Evolutionary conservation across 2,329 filamentous ascomycete genomes (phyloP).

Genomic region (Fusarium mundagurra): DNA sequence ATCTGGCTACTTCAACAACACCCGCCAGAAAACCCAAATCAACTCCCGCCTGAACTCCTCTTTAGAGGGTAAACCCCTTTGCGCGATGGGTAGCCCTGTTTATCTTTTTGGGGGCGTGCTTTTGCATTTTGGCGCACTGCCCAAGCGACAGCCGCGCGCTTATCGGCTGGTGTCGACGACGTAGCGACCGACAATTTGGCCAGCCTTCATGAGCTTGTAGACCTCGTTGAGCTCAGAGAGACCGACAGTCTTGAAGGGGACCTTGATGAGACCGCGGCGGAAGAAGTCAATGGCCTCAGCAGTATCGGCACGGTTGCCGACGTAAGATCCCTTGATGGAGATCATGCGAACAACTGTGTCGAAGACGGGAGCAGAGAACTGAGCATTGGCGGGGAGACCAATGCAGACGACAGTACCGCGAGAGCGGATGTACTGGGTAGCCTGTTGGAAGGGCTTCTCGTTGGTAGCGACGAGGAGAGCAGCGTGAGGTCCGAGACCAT

Average conservation of each 20-base stretch:
- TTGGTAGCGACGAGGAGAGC: conserved; percentile 86
- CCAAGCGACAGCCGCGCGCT: conserved; percentile 34
- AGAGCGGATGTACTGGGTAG: conserved; percentile 85
- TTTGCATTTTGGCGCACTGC: conserved; percentile 12
- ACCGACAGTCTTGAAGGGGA: conserved; percentile 86
- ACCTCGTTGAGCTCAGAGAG: conserved; percentile 82
- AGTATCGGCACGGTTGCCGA: conserved; percentile 89
- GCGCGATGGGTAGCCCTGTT: conserved; percentile 34
- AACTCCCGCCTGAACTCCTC: conserved; percentile 44
- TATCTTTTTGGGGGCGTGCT: conserved; percentile 17
- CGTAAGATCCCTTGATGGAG: conserved; percentile 90
- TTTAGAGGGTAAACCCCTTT: conserved; percentile 36
- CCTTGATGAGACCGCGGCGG: conserved; percentile 82
- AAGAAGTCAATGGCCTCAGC: conserved; percentile 93
- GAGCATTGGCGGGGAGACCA: conserved; percentile 83
- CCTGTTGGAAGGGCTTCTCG: conserved; percentile 97
- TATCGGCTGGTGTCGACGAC: conserved; percentile 79
- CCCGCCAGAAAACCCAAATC: conserved; percentile 39
- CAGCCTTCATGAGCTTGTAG: conserved; percentile 78
- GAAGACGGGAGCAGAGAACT: conserved; percentile 85
- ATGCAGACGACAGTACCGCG: conserved; percentile 88
- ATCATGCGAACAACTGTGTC: conserved; percentile 91
- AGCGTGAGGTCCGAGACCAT: conserved; percentile 86
- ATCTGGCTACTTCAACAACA: conserved; percentile 40
- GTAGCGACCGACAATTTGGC: conserved; percentile 80